These are phyloP conservation scores for Pseudotulostoma volvatum DNA, from an alignment of 495 filamentous ascomycete species.

Conservation along the genomic window DNA sequence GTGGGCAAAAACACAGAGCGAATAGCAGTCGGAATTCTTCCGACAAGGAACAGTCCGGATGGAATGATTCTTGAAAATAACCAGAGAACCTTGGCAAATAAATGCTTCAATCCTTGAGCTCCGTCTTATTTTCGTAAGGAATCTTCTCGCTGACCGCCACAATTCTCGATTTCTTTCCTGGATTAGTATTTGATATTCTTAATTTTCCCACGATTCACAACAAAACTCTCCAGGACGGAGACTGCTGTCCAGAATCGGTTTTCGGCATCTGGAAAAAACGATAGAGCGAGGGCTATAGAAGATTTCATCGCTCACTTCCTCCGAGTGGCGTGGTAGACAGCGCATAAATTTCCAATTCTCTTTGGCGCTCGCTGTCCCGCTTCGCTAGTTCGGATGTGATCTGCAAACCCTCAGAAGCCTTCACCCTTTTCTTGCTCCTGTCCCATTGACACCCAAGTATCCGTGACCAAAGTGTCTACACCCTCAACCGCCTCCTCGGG, in stretches of 20 bases:
- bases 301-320: constrained; percentile 89
- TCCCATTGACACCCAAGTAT: constrained; percentile 97
- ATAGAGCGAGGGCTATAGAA: constrained; percentile 71
- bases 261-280: constrained; percentile 89
- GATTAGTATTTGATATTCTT: constrained; percentile 8
- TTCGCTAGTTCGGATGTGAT: constrained; percentile 68
- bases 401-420: constrained; percentile 78
- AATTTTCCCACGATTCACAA: constrained; percentile 75
- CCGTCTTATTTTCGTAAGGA: neutral
- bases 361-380: constrained; percentile 77
- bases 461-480: constrained; percentile 82
- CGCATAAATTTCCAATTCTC: constrained; percentile 96
- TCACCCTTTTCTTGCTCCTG: constrained; percentile 76
- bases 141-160: too few species aligned
- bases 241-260: constrained; percentile 86
- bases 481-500: constrained; percentile 81
- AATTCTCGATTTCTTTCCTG: neutral
- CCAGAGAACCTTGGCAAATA: too few species aligned
- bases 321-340: constrained; percentile 82
- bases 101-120: neutral
- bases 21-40: neutral
- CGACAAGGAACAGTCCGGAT: too few species aligned
- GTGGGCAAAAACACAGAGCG: neutral
- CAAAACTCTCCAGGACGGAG: constrained; percentile 72
- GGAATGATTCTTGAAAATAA: too few species aligned